phyloP scores from a whole-genome alignment of 306 rosid genomes.

The Fragaria nilgerrensis region DNA sequence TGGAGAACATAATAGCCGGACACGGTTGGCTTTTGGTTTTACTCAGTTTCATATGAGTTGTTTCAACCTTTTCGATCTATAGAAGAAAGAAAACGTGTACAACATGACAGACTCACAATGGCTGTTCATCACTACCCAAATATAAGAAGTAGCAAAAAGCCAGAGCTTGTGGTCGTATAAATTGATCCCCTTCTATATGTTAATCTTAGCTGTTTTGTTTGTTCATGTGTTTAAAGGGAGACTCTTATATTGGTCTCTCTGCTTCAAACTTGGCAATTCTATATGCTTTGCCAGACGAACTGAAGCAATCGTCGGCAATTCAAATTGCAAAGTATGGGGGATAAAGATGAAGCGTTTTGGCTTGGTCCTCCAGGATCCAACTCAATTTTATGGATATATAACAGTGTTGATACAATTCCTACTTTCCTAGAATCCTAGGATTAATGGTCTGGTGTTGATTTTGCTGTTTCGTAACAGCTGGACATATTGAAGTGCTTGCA shows the following conservation, averaged over 20 bases:
- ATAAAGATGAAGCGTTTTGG: background rate
- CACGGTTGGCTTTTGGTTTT: background rate
- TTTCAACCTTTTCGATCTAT: background rate
- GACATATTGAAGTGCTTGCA: background rate
- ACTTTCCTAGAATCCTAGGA: background rate
- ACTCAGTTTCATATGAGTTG: background rate
- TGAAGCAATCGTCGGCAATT: background rate
- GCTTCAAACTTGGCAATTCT: too few relatives aligned
- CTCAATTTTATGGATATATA: background rate
- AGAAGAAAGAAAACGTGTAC: background rate
- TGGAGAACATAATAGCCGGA: too few relatives aligned
- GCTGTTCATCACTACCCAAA: background rate
- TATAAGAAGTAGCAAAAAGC: background rate
- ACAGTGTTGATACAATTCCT: background rate
- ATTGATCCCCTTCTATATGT: background rate
- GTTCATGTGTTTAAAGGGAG: background rate
- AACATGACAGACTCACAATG: background rate
- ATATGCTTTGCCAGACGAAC: too few relatives aligned
- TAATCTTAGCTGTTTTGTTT: background rate
- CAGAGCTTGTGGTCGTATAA: background rate
- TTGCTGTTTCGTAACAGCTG: background rate
- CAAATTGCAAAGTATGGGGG: background rate
- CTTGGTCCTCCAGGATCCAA: background rate
- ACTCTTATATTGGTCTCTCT: too few relatives aligned
- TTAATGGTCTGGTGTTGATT: background rate